These are phyloP conservation scores for Neurospora sp. DNA, from an alignment of 2,329 filamentous ascomycete species.

Conservation along the genomic window DNA sequence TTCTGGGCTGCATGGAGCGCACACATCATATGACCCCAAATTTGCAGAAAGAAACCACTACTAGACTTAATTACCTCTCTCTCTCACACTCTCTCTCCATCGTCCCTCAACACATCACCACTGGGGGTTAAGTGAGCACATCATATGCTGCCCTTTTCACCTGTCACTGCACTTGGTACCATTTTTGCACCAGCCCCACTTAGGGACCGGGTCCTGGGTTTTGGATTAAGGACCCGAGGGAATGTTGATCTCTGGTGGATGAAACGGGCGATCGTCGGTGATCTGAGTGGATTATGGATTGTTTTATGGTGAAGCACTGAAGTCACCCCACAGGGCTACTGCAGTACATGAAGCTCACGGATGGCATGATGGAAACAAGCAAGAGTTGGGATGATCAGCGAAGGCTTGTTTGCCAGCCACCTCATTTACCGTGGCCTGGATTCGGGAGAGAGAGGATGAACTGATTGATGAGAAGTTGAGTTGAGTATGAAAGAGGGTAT, in stretches of 20 bases:
- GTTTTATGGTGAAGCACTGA: neutral
- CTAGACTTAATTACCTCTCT: slow-evolving; percentile 33
- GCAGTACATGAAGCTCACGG: neutral
- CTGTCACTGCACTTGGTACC: neutral
- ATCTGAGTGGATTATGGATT: neutral
- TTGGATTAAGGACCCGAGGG: neutral
- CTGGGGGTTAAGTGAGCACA: neutral
- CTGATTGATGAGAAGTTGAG: neutral
- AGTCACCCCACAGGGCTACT: neutral
- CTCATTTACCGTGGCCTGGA: neutral
- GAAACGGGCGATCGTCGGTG: neutral
- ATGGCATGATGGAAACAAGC: neutral
- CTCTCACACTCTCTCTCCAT: slow-evolving; percentile 1
- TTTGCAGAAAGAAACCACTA: slow-evolving; percentile 29
- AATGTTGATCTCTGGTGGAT: neutral
- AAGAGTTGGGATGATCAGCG: neutral
- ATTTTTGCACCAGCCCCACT: neutral
- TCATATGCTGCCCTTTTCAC: neutral
- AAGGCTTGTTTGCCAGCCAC: neutral
- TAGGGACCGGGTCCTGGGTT: neutral
- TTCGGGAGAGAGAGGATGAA: neutral
- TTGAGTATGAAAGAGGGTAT: neutral
- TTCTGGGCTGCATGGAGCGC: slow-evolving; percentile 8
- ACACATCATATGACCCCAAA: slow-evolving; percentile 6
- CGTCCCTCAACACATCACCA: neutral